Evolutionary conservation across 768 basidiomycete genomes (phyloP), one percentile per base, ranked within the genome.

Genomic region (Clitopilus hobsonii): DNA sequence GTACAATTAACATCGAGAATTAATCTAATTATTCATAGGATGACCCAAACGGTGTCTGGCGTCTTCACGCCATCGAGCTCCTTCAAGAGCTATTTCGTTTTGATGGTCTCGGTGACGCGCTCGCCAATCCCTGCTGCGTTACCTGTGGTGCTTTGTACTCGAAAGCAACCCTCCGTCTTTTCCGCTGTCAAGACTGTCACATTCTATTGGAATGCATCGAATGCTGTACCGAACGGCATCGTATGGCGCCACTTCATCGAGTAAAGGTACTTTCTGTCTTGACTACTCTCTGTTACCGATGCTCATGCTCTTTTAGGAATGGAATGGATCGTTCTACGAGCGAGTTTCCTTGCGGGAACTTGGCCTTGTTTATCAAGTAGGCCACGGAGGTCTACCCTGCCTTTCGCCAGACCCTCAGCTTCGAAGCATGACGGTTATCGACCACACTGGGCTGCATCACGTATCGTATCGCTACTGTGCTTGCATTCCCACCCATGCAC

Each of bases 391-490:
- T 18, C 8, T 18, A 8, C 38, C 8, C 6, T 41, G 38, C 18
- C 18, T 18, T 18, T 41, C n/a, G 6, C 38, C 38, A 6, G 38
- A 41, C 38, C 38, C 38, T 18, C 8, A 6, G 8, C 8, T 41
- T 41, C 38, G 38, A 7, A 41, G n/a, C 6, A 56, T 60, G 53
- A 28, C 62, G 0, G 57, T 74, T 5, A 56, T 73, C 10, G 55
- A 66, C 20, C 36, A 28, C 3, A 65, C 66, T 53, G 62, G 65
- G 0, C 54, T 74, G 20, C 71, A 71, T 45, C 51, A 54, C 3
- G 62, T 73, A 8, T 52, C 54, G 0, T 18, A 73, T 14, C 60
- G 65, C 24, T 73, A 66, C 51, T 74, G 72, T 55, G 63, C 58
- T 0, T 74, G 71, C 27, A 25, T 54, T 20, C 30, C 23, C 1